Conservation (phyloP, 1,139 yeast genomes). For the Kurtzmaniella quercitrusa region DNA sequence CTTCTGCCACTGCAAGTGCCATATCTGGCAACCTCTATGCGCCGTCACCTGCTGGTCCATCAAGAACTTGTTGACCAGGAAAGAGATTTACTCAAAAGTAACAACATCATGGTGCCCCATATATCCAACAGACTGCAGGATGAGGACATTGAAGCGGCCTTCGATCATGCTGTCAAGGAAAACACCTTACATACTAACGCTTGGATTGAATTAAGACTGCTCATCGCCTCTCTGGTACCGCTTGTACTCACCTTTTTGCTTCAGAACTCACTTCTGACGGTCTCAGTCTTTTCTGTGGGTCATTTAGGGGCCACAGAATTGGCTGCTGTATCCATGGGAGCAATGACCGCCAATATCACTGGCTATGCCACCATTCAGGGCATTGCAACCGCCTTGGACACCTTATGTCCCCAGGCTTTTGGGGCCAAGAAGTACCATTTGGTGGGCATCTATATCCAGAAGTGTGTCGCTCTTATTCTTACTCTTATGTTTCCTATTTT, state of each 20-base stretch:
- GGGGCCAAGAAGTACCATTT: conserved; percentile 51
- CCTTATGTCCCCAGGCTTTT: conserved; percentile 57
- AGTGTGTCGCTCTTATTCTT: conserved; percentile 49
- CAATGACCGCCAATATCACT: conserved; percentile 58
- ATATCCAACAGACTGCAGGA: conserved; percentile 20
- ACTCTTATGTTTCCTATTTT: conserved; percentile 49
- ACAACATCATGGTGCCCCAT: conserved; percentile 15
- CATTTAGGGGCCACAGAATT: conserved; percentile 55
- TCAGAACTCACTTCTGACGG: conserved; percentile 54
- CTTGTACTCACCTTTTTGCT: conserved; percentile 50
- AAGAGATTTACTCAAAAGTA: conserved; percentile 30
- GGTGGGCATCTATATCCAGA: conserved; percentile 52
- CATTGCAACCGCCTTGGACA: conserved; percentile 54
- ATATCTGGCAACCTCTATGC: conserved; percentile 2
- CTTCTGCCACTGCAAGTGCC: not conserved
- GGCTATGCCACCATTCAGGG: conserved; percentile 59
- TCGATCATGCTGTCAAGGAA: conserved; percentile 32
- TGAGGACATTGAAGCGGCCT: conserved; percentile 25
- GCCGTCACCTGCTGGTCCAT: conserved; percentile 24
- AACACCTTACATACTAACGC: conserved; percentile 25
- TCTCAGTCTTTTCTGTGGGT: conserved; percentile 56
- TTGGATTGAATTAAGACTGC: conserved; percentile 33
- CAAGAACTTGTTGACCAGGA: conserved; percentile 32
- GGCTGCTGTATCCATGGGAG: conserved; percentile 61
- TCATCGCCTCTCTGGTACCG: conserved; percentile 46